These are phyloP conservation scores for Pseudohalonectria lignicola DNA, from an alignment of 2,329 filamentous ascomycete genomes.

Conservation along the genomic window DNA sequence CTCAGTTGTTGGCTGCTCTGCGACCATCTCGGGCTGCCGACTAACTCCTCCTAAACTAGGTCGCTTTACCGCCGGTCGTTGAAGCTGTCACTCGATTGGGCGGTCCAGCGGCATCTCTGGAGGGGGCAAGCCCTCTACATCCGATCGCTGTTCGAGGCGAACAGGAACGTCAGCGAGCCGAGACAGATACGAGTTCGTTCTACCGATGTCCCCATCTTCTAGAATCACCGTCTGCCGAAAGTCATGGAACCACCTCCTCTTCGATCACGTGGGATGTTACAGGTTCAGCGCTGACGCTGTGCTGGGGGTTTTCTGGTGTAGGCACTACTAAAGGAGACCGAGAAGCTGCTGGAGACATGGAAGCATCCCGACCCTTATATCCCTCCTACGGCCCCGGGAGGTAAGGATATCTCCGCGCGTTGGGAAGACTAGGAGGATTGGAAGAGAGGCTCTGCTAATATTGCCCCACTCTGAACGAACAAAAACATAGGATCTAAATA, in stretches of 20 bases:
- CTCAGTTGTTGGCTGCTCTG: too few species aligned
- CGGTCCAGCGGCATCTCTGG: slow-evolving; percentile 86
- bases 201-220: too few species aligned
- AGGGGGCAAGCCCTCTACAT: slow-evolving; percentile 95
- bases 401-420: slow-evolving; percentile 49
- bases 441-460: too few species aligned
- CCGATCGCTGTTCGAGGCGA: slow-evolving; percentile 87
- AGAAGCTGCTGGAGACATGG: slow-evolving; percentile 82
- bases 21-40: slow-evolving; percentile 5
- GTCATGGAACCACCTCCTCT: too few species aligned
- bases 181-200: slow-evolving; percentile 40
- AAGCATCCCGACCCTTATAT: slow-evolving; percentile 95
- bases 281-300: too few species aligned
- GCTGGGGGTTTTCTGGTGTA: too few species aligned
- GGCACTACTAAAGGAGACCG: slow-evolving; percentile 83
- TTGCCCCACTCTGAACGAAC: too few species aligned
- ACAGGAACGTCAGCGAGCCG: slow-evolving; percentile 73
- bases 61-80: slow-evolving; percentile 84
- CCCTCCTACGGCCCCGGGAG: slow-evolving; percentile 84
- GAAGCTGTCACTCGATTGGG: slow-evolving; percentile 92
- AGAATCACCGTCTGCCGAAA: too few species aligned
- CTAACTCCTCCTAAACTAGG: slow-evolving; percentile 22
- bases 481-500: slow-evolving; percentile 79
- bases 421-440: too few species aligned
- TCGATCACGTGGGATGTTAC: too few species aligned